Evolutionary conservation across 2,329 filamentous ascomycete genomes (phyloP).

Genomic region (Knoxdaviesia proteae): DNA sequence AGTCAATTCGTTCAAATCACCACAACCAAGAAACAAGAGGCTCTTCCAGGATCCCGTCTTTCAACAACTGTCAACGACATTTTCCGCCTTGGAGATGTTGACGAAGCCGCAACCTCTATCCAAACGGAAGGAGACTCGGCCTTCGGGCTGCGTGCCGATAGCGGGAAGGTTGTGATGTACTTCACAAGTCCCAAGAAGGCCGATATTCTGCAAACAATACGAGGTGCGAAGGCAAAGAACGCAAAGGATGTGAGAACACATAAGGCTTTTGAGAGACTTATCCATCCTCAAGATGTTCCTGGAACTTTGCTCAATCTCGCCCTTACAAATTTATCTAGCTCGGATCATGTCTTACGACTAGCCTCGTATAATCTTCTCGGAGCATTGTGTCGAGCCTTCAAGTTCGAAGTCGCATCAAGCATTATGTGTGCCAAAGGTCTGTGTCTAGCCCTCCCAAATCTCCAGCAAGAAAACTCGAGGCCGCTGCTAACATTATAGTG

Average conservation of each 20-base stretch:
- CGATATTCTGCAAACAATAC: conserved; percentile 42
- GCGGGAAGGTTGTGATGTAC: conserved; percentile 51
- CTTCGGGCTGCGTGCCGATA: conserved; percentile 46
- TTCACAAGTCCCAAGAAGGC: conserved; percentile 45
- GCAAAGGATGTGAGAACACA: conserved; percentile 39
- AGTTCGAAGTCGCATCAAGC: conserved; percentile 39
- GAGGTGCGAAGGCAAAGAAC: conserved; percentile 40
- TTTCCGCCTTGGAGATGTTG: conserved; percentile 45
- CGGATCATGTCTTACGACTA: conserved; percentile 36
- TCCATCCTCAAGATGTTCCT: conserved; percentile 49
- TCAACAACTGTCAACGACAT: conserved; percentile 49
- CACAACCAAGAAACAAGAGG: conserved; percentile 47
- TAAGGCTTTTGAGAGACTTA: conserved; percentile 42
- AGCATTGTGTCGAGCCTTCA: conserved; percentile 45
- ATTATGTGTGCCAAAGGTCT: conserved; percentile 41
- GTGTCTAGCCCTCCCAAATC: conserved; percentile 4
- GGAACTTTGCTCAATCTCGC: conserved; percentile 48
- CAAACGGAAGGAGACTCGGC: conserved; percentile 45
- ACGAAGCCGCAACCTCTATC: conserved; percentile 43
- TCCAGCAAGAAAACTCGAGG: neutral
- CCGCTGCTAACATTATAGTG: conserved; percentile 1
- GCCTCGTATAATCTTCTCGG: conserved; percentile 48
- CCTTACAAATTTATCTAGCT: conserved; percentile 43
- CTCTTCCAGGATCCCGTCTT: conserved; percentile 39
- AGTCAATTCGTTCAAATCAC: conserved; percentile 51